Conservation (phyloP, 345 rosid genomes). For the Sapria himalayana region DNA sequence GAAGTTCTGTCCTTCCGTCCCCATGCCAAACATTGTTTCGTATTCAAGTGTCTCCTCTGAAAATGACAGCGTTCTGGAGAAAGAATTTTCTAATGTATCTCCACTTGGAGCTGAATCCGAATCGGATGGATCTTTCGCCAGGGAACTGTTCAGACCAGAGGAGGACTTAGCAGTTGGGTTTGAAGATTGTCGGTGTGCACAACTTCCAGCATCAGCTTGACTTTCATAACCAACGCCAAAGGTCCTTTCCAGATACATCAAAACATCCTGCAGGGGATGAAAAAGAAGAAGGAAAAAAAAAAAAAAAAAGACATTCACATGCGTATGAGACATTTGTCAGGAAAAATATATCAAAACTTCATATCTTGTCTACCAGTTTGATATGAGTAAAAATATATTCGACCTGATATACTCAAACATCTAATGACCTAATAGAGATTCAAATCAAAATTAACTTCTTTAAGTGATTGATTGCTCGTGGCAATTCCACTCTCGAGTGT, state of each 20-base stretch:
- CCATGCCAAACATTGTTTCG: slow-evolving; percentile 31
- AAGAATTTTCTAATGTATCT: slow-evolving; percentile 42
- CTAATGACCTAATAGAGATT: too few relatives aligned
- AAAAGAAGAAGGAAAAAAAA: slow-evolving; percentile 6
- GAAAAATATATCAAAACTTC: too few relatives aligned
- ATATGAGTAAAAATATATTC: too few relatives aligned
- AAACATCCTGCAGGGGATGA: slow-evolving; percentile 41
- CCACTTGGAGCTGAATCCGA: slow-evolving; percentile 30
- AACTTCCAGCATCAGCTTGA: slow-evolving; percentile 47
- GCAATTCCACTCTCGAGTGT: too few relatives aligned
- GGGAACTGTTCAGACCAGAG: slow-evolving; percentile 40
- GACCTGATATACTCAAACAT: too few relatives aligned
- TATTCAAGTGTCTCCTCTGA: slow-evolving; percentile 67
- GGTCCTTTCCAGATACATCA: slow-evolving; percentile 52
- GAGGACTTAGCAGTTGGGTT: slow-evolving; percentile 39
- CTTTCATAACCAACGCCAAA: slow-evolving; percentile 37
- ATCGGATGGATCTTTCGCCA: slow-evolving; percentile 35
- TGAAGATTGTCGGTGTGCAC: slow-evolving; percentile 31
- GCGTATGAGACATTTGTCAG: too few relatives aligned
- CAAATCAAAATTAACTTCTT: too few relatives aligned
- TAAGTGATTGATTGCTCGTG: too few relatives aligned
- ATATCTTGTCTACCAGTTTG: too few relatives aligned
- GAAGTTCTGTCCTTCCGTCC: slow-evolving; percentile 39
- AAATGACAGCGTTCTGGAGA: slow-evolving; percentile 38
- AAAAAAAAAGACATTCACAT: slow-evolving; percentile 3